Evolutionary conservation across 768 basidiomycete genomes (phyloP).

Genomic region (Psilocybe azurescens): DNA sequence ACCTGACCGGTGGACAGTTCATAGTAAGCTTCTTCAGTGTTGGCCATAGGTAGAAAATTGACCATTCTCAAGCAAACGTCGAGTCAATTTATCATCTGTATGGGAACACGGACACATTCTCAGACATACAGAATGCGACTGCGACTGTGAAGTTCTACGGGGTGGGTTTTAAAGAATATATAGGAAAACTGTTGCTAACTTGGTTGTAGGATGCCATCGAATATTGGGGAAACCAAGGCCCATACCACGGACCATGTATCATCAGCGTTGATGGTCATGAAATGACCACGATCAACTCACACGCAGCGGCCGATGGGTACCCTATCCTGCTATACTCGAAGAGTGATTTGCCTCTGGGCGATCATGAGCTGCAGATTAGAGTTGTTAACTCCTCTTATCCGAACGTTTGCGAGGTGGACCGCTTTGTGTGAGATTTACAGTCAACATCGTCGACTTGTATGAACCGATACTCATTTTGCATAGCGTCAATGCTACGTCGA

Average conservation of each 20-base stretch:
- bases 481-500: neutral
- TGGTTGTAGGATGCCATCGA: neutral
- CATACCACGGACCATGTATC: constrained; percentile 1
- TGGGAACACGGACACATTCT: constrained; percentile 3
- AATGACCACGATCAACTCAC: constrained; percentile 7
- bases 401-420: constrained; percentile 5
- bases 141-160: constrained; percentile 7
- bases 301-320: neutral
- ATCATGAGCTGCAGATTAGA: neutral
- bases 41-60: neutral
- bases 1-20: constrained; percentile 1
- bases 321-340: constrained; percentile 1
- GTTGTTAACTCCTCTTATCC: neutral
- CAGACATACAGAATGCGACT: constrained; percentile 1
- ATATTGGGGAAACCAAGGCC: constrained; percentile 8
- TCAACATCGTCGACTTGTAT: too few relatives aligned
- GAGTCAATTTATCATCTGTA: constrained; percentile 4
- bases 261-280: constrained; percentile 1
- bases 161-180: neutral
- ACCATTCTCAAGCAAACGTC: neutral
- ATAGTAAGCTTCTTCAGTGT: neutral
- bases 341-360: neutral
- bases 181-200: neutral
- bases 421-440: neutral
- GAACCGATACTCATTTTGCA: neutral